A percentile compares a stretch with the other conserved stretches of the same genome.
Evolutionary conservation across 2,329 filamentous ascomycete genomes (phyloP).

Genomic region (Colletotrichum truncatum): DNA sequence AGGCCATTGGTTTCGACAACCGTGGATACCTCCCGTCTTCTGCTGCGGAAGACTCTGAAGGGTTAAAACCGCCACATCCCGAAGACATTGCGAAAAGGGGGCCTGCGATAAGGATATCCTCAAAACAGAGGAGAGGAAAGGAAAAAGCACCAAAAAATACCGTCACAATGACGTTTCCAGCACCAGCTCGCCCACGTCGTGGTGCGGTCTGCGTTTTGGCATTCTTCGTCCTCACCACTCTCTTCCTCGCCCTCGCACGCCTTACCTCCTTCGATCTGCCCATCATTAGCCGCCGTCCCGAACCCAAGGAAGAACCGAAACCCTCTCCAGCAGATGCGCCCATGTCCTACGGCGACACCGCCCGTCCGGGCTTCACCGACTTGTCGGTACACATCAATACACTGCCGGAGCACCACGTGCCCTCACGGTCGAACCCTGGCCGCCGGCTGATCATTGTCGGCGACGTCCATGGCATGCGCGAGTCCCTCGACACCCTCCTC

Average conservation of each 20-base stretch:
- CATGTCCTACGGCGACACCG: conserved; percentile 51
- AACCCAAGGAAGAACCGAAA: conserved; percentile 6
- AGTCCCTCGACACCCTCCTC: conserved; percentile 73
- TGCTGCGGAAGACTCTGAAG: too few relatives aligned
- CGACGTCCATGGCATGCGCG: conserved; percentile 90
- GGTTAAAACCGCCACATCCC: too few relatives aligned
- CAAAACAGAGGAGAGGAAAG: not conserved
- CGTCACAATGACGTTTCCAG: conserved; percentile 10
- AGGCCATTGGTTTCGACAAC: not conserved
- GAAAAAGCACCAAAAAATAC: not conserved
- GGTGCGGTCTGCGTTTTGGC: conserved; percentile 1
- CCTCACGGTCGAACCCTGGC: conserved; percentile 44
- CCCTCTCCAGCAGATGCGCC: conserved; percentile 39
- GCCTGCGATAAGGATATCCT: too few relatives aligned
- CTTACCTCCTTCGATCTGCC: conserved; percentile 36
- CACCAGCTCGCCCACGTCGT: conserved; percentile 13
- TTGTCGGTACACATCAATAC: conserved; percentile 31
- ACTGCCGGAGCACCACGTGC: conserved; percentile 41
- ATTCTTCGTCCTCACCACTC: conserved; percentile 43
- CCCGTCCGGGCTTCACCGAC: conserved; percentile 47
- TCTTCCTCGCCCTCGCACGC: conserved; percentile 45
- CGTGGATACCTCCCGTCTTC: too few relatives aligned
- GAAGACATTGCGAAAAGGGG: too few relatives aligned
- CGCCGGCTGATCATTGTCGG: conserved; percentile 83
- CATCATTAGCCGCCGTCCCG: conserved; percentile 17